These are phyloP conservation scores for Camellia japonica DNA, from an alignment of 148 eudicot genomes.

Conservation along the genomic window DNA sequence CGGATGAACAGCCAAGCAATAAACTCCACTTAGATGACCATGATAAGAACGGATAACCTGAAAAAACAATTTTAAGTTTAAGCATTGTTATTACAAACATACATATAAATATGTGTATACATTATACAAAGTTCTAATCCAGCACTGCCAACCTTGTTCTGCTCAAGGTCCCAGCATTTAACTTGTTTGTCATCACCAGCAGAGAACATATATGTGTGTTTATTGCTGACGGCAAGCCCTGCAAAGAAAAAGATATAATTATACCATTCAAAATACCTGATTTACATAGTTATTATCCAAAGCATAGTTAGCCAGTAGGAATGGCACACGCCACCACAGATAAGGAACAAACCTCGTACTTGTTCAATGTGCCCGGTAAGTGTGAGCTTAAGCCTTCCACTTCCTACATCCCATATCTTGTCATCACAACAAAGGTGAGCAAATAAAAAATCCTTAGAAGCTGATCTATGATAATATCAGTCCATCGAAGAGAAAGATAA, in stretches of 20 bases:
- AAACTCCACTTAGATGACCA: conserved; percentile 97
- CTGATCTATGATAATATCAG: background rate
- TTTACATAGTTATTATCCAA: background rate
- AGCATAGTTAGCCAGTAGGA: background rate
- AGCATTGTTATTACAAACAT: background rate
- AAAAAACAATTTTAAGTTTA: background rate
- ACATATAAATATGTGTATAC: background rate
- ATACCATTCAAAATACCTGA: background rate
- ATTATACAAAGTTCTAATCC: background rate
- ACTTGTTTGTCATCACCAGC: conserved; percentile 99
- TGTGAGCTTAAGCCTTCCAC: conserved; percentile 78
- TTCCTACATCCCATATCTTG: conserved; percentile 95
- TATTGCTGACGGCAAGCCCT: conserved; percentile 93
- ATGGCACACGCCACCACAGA: background rate
- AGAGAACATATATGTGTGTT: conserved; percentile 98
- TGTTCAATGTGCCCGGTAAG: conserved; percentile 99
- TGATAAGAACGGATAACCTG: conserved; percentile 94
- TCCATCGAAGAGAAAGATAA: background rate
- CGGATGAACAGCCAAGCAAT: conserved; percentile 93
- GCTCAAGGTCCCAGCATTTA: conserved; percentile 99
- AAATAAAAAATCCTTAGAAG: background rate
- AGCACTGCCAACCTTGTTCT: conserved; percentile 68
- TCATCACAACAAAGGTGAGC: conserved; percentile 10
- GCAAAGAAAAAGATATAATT: conserved; percentile 16
- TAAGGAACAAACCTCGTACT: conserved; percentile 68